phyloP scores from a whole-genome alignment of 805 yeast species.

The Hemisphaericaspora nanyangensis region DNA sequence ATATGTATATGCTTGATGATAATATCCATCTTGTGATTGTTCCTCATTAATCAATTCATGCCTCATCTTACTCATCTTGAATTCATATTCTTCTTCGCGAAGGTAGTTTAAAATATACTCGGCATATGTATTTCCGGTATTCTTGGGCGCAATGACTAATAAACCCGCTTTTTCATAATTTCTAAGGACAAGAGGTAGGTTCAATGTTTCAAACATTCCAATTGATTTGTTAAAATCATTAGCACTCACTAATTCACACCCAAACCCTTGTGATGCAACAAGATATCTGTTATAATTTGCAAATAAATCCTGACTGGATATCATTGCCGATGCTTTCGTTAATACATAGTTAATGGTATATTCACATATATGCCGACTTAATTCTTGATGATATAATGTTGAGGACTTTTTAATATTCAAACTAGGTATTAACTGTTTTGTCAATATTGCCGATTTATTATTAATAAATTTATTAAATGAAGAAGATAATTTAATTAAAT shows the following conservation, averaged over 20 bases:
- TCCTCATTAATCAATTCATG: constrained; percentile 7
- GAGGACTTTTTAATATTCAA: constrained; percentile 34
- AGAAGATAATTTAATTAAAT: constrained; percentile 57
- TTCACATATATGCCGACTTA: constrained; percentile 77
- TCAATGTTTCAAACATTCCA: constrained; percentile 48
- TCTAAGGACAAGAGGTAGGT: constrained; percentile 50
- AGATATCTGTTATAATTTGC: constrained; percentile 39
- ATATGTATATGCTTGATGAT: constrained; percentile 14
- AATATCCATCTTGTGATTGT: constrained; percentile 13
- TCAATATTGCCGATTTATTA: constrained; percentile 1
- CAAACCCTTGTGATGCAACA: constrained; percentile 39
- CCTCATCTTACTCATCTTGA: constrained; percentile 21
- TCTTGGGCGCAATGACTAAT: constrained; percentile 26
- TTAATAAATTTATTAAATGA: constrained; percentile 23
- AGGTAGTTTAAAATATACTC: constrained; percentile 22
- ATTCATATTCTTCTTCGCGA: constrained; percentile 19
- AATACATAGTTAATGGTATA: constrained; percentile 43
- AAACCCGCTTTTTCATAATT: constrained; percentile 32
- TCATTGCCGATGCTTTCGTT: constrained; percentile 31
- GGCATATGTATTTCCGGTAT: constrained; percentile 23
- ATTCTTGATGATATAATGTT: constrained; percentile 52
- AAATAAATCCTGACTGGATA: constrained; percentile 39
- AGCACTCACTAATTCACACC: constrained; percentile 66
- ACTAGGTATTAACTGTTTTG: constrained; percentile 20
- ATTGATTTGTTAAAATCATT: constrained; percentile 63